Base-by-base conservation (phyloP, 1,139 yeast genomes). In the Sugiyamaella paludigena region DNA sequence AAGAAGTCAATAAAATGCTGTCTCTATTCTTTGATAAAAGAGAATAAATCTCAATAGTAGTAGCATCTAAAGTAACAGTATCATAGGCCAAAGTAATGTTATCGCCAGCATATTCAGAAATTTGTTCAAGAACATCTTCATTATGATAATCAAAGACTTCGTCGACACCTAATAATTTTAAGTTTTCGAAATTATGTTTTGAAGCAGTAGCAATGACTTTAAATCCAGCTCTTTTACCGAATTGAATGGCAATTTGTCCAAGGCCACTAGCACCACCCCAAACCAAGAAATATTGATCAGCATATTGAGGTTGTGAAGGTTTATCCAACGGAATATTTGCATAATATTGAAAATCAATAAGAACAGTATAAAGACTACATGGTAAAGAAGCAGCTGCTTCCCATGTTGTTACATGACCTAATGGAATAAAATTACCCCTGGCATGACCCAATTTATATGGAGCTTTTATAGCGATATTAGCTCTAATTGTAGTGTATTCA, bases 261-360 rank as follows among this genome's bases (percentile, higher is more conserved):
- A 80, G 72, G 11, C 82, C 73, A 13, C 81, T 71, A 9, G 84
- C 73, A 46, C 82, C 84, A 58, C 87, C 87, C 81, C 84, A 82
- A 40, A 83, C 78, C 77, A 36, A 69, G 43, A 43, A 48, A 63
- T 34, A 66, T 56, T 9, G 53, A 53, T 6, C 64, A 65, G 7
- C 51, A 40, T 41, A 36, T 33, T 30, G 41, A 19, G 19, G 55
- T n/a, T 41, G 40, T 16, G 15, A 56, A 13, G 41, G 43, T 31
- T 42, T 53, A 10, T 52, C 36, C 10, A 55, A 56, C 4, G 44
- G 36, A 16, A 59, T 53, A 50, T 52, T 41, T 36, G 50, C 52
- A 48, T 48, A 51, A 48, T 43, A 48, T 8, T 31, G 44, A 34
- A 55, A 50, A 6, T 56, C 59, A 2, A 55, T 15, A 7, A 45